A percentile compares a stretch with the other conserved stretches of the same genome.
phyloP scores from a whole-genome alignment of 352 stramenopile genomes.

The Thraustochytrium sp. region DNA sequence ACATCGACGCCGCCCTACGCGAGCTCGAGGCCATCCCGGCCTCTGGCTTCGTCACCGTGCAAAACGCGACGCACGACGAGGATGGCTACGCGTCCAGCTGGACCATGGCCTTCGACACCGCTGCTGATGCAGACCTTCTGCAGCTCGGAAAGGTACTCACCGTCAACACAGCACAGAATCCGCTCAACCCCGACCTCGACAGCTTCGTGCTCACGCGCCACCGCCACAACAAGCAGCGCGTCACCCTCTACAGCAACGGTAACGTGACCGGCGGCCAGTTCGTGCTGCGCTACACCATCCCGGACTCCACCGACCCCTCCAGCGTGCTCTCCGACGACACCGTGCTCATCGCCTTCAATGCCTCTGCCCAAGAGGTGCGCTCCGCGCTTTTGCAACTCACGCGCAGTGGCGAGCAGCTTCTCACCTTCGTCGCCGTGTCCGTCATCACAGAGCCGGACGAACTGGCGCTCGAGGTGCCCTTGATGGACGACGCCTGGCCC shows the following conservation, averaged over 20 bases:
- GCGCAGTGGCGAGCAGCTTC: background rate
- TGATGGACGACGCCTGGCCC: background rate
- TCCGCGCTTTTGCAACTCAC: conserved; percentile 20
- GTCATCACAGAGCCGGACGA: background rate
- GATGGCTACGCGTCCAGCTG: conserved; percentile 2
- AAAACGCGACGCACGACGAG: background rate
- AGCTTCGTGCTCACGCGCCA: conserved; percentile 35
- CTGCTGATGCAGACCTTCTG: background rate
- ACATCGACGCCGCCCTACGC: background rate
- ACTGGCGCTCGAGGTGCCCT: background rate
- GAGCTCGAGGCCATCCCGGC: background rate
- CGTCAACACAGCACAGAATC: background rate
- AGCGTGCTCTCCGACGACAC: background rate
- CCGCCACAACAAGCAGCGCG: conserved; percentile 27
- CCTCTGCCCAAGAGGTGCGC: background rate
- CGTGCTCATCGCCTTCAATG: background rate
- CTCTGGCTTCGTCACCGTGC: background rate
- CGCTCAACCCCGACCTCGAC: background rate
- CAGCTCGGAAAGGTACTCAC: background rate
- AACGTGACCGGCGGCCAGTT: background rate
- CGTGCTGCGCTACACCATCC: conserved; percentile 1
- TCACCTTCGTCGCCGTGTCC: conserved; percentile 31
- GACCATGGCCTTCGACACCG: background rate
- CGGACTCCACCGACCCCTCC: background rate
- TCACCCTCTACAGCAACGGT: conserved; percentile 12